Evolutionary conservation across 2,329 filamentous ascomycete genomes (phyloP).

Genomic region (Pseudogymnoascus sp.): DNA sequence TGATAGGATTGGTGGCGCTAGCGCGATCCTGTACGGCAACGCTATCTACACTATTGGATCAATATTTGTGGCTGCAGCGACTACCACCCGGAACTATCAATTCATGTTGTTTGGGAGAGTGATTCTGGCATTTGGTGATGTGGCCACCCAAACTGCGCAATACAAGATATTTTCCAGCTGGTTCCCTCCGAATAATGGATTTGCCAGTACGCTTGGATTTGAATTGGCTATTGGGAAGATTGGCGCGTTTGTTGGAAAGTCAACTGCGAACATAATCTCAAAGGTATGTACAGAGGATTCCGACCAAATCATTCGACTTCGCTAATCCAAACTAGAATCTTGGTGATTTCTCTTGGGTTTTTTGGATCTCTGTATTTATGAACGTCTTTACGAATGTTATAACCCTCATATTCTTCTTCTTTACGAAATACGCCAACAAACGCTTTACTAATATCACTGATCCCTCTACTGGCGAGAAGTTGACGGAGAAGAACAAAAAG

Average conservation of each 20-base stretch:
- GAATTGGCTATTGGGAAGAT: constrained; percentile 54
- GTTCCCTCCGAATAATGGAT: constrained; percentile 53
- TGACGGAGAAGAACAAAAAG: constrained; percentile 52
- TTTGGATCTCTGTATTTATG: constrained; percentile 55
- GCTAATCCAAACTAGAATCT: constrained; percentile 32
- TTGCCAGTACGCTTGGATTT: constrained; percentile 52
- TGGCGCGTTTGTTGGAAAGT: constrained; percentile 51
- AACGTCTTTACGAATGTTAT: constrained; percentile 53
- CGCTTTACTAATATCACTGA: constrained; percentile 41
- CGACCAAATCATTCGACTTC: not conserved
- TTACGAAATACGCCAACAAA: constrained; percentile 42
- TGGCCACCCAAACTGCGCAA: constrained; percentile 55
- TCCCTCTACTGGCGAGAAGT: constrained; percentile 47
- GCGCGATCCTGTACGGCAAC: constrained; percentile 53
- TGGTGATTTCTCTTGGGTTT: constrained; percentile 53
- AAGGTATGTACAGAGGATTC: constrained; percentile 21
- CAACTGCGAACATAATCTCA: constrained; percentile 51
- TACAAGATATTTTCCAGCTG: constrained; percentile 58
- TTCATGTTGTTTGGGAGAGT: constrained; percentile 53
- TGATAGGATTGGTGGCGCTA: constrained; percentile 49
- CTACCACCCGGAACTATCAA: constrained; percentile 45
- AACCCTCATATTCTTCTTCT: constrained; percentile 46
- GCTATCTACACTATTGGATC: constrained; percentile 49
- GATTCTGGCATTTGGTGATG: constrained; percentile 50
- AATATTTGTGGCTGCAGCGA: constrained; percentile 49